Percentiles rank a stretch among this genome's conserved stretches.
These are phyloP conservation scores for Tulasnella sp. DNA, from an alignment of 768 basidiomycete genomes.

Conservation along the genomic window DNA sequence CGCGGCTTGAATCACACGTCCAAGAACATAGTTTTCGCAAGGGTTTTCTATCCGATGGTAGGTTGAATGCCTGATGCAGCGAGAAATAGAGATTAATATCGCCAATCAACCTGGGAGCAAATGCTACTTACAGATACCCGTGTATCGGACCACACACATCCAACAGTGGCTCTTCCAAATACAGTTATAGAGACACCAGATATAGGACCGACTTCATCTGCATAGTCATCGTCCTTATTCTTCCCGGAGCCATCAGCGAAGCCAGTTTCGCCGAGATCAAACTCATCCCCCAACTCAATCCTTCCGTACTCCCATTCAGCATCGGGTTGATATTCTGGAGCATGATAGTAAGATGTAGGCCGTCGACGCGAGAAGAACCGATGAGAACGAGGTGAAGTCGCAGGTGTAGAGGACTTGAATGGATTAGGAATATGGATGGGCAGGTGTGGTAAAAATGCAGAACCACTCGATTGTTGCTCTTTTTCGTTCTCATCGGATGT, in stretches of 20 bases:
- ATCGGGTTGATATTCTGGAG: conserved; percentile 20
- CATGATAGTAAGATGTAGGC: too few relatives aligned
- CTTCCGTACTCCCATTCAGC: conserved; percentile 19
- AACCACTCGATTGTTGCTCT: too few relatives aligned
- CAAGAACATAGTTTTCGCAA: too few relatives aligned
- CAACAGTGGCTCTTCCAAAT: conserved; percentile 6
- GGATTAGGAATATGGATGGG: conserved; percentile 38
- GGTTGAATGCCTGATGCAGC: too few relatives aligned
- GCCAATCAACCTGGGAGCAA: too few relatives aligned
- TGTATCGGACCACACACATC: conserved; percentile 3
- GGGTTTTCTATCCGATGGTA: too few relatives aligned
- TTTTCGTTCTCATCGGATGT: too few relatives aligned
- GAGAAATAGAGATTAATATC: too few relatives aligned
- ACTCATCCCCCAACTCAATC: conserved; percentile 26
- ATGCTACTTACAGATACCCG: not conserved
- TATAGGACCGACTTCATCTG: conserved; percentile 13
- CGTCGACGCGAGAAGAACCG: too few relatives aligned
- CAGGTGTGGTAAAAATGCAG: not conserved
- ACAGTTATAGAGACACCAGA: not conserved
- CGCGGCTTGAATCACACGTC: too few relatives aligned
- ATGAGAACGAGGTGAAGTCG: conserved; percentile 9
- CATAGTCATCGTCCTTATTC: conserved; percentile 21
- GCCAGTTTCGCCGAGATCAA: conserved; percentile 27
- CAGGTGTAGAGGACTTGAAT: conserved; percentile 32
- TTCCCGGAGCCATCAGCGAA: too few relatives aligned